Base-by-base conservation (phyloP, 371 early-diverging fungal species). In the Actinomortierella ambigua region DNA sequence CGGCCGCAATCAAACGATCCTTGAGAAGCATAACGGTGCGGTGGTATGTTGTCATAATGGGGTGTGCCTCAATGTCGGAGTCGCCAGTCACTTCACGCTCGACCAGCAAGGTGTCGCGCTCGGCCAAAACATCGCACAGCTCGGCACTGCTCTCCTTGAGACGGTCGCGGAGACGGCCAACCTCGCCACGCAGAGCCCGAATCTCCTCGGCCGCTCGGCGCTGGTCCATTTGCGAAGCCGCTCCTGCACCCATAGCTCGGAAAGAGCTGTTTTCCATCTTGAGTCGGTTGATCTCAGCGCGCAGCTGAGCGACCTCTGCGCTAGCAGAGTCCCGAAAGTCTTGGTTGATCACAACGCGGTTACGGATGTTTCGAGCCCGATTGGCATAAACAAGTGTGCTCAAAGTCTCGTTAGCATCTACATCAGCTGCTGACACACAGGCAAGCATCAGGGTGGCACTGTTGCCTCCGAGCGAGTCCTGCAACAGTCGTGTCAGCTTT, bases 401-500 rank as follows among this genome's bases (percentile, higher is more conserved):
- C 46, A 93, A 73, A 4, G 97, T 95, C 70, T 99, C 99, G 69
- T 83, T 89, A 66, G 90, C 87, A 77, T 94, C 90, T 28, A 78
- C 77, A 52, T 91, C 89, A 11, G 91, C 85, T 2, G 94, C 91
- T 46, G 90, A 89, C 0, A 97, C 87, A 83, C 97, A 98, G 7
- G 96, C 96, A 17, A 98, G 75, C 95, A 98, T 95, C 53, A 97
- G 77, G 0, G 97, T 93, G 5, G 60, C 89, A 9, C 91, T 90
- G 66, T 94, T 97, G 27, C 98, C 99, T 50, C 97, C 98, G 20
- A 99, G 82, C n/a, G 95, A 95, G 75, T 96, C 95, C 79, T 99
- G 96, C 48, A 99, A 88, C 48, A 99, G 82, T 47, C 88, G 88
- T 0, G 99, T 99, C n/a, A 99, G 85, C 80, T 99, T 99, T 20